A percentile compares a stretch with the other conserved stretches of the same genome.
phyloP scores from a whole-genome alignment of 345 rosid genomes.

The Syzygium aqueum region DNA sequence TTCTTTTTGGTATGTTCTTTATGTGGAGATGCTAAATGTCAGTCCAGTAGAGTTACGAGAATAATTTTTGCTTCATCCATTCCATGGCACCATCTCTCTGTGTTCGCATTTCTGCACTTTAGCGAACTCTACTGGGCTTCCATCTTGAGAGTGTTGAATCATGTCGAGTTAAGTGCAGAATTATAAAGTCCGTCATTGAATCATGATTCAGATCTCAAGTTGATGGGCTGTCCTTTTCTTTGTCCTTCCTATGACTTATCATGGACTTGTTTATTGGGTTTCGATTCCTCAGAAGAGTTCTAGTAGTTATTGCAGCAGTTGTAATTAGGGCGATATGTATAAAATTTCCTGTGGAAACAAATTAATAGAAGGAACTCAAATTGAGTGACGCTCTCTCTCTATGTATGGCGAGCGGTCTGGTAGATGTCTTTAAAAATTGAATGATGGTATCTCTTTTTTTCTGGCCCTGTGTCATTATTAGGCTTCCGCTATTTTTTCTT shows the following conservation, averaged over 20 bases:
- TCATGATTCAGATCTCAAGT: not conserved
- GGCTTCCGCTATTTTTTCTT: not conserved
- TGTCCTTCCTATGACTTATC: not conserved
- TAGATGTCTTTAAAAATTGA: not conserved
- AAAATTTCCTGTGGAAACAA: no score
- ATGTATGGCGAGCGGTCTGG: not conserved
- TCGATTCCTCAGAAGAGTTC: not conserved
- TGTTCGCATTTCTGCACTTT: not conserved
- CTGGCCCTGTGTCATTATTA: not conserved
- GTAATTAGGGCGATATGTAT: no score
- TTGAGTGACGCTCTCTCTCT: not conserved
- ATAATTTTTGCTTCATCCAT: not conserved
- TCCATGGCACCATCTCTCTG: not conserved
- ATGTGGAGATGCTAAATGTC: not conserved
- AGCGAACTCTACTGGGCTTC: no score
- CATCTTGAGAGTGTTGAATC: not conserved
- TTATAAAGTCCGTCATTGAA: not conserved
- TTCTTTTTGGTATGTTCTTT: not conserved
- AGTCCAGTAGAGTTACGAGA: not conserved
- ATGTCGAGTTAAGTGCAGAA: not conserved
- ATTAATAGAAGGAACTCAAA: not conserved
- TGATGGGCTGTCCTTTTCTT: not conserved
- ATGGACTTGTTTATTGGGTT: not conserved
- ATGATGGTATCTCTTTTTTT: not conserved
- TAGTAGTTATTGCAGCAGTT: not conserved